phyloP scores from a whole-genome alignment of 1,284 basidiomycete species.

The Cryptococcus sp. region DNA sequence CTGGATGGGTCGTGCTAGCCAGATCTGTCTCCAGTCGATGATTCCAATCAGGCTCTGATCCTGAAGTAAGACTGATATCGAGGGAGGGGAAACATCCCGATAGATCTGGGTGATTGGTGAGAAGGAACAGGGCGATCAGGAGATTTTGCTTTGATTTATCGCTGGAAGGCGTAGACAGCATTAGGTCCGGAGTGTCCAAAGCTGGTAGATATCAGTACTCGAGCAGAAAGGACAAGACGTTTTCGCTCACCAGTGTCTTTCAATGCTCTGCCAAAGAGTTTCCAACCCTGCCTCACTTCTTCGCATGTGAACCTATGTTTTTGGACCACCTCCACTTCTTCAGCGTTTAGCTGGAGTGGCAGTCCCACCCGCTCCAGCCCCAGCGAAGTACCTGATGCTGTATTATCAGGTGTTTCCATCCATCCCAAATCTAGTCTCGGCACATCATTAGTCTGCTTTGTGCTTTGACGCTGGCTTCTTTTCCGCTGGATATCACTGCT shows the following conservation, averaged over 20 bases:
- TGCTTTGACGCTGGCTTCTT: constrained; percentile 2
- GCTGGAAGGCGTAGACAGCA: constrained; percentile 24
- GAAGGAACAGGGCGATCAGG: constrained; percentile 21
- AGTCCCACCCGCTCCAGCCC: constrained; percentile 26
- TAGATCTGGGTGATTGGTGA: constrained; percentile 20
- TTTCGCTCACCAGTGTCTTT: constrained; percentile 19
- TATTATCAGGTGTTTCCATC: constrained; percentile 6
- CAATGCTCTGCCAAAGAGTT: constrained; percentile 30
- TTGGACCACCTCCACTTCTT: constrained; percentile 24
- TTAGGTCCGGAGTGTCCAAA: constrained; percentile 23
- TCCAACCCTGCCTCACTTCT: constrained; percentile 28
- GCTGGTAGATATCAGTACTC: constrained; percentile 11
- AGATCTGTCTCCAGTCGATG: constrained; percentile 12
- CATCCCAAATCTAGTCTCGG: constrained; percentile 16
- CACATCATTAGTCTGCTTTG: neutral
- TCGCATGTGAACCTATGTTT: constrained; percentile 17
- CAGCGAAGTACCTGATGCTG: constrained; percentile 4
- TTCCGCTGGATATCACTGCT: constrained; percentile 11
- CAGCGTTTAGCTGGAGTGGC: constrained; percentile 13
- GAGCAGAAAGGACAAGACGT: too few relatives aligned
- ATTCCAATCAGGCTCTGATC: constrained; percentile 5
- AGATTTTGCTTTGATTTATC: constrained; percentile 18
- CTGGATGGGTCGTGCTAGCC: constrained; percentile 16
- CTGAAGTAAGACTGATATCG: constrained; percentile 8
- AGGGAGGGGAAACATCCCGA: constrained; percentile 24